Evolutionary conservation across 176 grass and related monocot species (phyloP).

Genomic region (Puya raimondii): DNA sequence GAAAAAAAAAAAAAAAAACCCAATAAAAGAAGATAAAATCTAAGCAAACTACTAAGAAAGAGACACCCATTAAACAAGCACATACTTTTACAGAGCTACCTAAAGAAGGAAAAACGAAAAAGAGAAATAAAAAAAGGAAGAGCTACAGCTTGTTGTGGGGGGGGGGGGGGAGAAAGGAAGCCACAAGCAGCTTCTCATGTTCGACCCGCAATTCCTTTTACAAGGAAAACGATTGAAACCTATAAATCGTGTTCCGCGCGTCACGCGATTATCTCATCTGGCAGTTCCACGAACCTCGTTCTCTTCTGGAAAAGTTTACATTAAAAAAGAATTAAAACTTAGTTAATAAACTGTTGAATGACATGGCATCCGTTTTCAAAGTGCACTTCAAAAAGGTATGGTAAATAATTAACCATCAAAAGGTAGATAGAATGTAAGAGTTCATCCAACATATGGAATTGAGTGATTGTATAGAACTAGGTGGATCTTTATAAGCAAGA

Average conservation of each 20-base stretch:
- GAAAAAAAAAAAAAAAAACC: too few species aligned
- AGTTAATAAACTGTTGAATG: neutral
- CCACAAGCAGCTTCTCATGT: constrained; percentile 69
- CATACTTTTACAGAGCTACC: neutral
- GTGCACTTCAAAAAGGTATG: too few species aligned
- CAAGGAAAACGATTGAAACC: neutral
- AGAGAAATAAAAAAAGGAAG: constrained; percentile 10
- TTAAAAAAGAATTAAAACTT: neutral
- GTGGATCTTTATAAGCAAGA: too few species aligned
- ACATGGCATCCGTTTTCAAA: too few species aligned
- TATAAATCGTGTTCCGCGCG: neutral
- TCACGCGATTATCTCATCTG: constrained; percentile 59
- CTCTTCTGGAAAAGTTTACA: constrained; percentile 46
- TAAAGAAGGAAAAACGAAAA: constrained; percentile 1
- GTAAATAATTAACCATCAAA: too few species aligned
- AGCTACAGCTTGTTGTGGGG: neutral
- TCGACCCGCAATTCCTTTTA: constrained; percentile 30
- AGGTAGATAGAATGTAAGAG: too few species aligned
- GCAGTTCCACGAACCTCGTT: constrained; percentile 56
- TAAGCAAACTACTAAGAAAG: too few species aligned
- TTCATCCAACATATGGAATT: too few species aligned
- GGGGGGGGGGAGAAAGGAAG: constrained; percentile 72
- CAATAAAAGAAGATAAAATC: too few species aligned
- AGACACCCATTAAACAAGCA: too few species aligned
- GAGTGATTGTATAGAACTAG: too few species aligned